These are phyloP conservation scores for Arabidopsis thaliana DNA, from an alignment of 345 rosid genomes.

Conservation along the genomic window TAIR10.1 NC_003071.7:16690001-16690500, in stretches of 20 bases:
- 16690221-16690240: background rate
- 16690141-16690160: conserved; percentile 10
- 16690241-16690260: background rate
- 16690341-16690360: background rate
- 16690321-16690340: conserved; percentile 18
- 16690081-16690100: conserved; percentile 32
- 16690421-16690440: background rate
- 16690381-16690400: background rate
- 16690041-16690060: conserved; percentile 19
- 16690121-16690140: conserved; percentile 2
- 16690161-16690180: conserved; percentile 4
- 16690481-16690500: background rate
- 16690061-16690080: background rate
- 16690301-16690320: conserved; percentile 18
- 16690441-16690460: background rate
- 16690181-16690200: conserved; percentile 17
- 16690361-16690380: background rate
- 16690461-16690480: background rate
- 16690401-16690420: background rate
- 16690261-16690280: conserved; percentile 31
- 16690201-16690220: background rate
- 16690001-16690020: conserved; percentile 33
- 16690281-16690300: conserved; percentile 21
- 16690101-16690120: conserved; percentile 26
- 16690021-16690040: conserved; percentile 55